Evolutionary conservation across 192 early-diverging fungal genomes (phyloP).

Genomic region (Dispira simplex): DNA sequence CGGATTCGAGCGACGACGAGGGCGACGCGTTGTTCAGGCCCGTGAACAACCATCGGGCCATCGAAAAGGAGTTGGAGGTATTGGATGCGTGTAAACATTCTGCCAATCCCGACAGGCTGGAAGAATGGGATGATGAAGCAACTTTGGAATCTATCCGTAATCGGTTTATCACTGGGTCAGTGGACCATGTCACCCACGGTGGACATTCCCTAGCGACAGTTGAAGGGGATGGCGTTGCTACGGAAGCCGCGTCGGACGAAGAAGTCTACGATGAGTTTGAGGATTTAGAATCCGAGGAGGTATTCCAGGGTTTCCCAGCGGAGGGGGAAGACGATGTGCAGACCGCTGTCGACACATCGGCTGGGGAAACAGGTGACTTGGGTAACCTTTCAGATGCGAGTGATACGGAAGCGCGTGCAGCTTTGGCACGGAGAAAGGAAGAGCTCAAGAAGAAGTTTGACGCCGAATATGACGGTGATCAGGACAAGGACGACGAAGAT

Average conservation of each 20-base stretch:
- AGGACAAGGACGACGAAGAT: slow-evolving; percentile 34
- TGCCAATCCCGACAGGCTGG: slow-evolving; percentile 35
- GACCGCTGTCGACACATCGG: slow-evolving; percentile 10
- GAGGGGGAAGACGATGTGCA: slow-evolving; percentile 10
- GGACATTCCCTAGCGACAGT: neutral
- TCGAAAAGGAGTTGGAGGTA: slow-evolving; percentile 16
- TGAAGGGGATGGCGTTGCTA: slow-evolving; percentile 13
- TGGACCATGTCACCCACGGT: slow-evolving; percentile 20
- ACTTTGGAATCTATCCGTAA: slow-evolving; percentile 47
- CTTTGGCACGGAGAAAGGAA: slow-evolving; percentile 67
- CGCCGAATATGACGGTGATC: slow-evolving; percentile 54
- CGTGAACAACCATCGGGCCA: slow-evolving; percentile 18
- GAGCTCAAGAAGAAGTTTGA: slow-evolving; percentile 90
- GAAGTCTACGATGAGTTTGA: slow-evolving; percentile 23
- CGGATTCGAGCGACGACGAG: slow-evolving; percentile 28
- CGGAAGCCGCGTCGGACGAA: slow-evolving; percentile 31
- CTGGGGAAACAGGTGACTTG: slow-evolving; percentile 26
- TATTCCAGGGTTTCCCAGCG: slow-evolving; percentile 4
- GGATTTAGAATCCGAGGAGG: slow-evolving; percentile 8
- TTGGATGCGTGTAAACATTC: slow-evolving; percentile 62
- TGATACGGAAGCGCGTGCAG: slow-evolving; percentile 28
- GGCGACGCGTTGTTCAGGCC: slow-evolving; percentile 47
- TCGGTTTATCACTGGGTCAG: slow-evolving; percentile 62
- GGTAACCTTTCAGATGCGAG: slow-evolving; percentile 15
- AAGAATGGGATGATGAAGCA: slow-evolving; percentile 51